phyloP scores from a whole-genome alignment of 352 stramenopile genomes.

The Globisporangium rhizosaccharum region DNA sequence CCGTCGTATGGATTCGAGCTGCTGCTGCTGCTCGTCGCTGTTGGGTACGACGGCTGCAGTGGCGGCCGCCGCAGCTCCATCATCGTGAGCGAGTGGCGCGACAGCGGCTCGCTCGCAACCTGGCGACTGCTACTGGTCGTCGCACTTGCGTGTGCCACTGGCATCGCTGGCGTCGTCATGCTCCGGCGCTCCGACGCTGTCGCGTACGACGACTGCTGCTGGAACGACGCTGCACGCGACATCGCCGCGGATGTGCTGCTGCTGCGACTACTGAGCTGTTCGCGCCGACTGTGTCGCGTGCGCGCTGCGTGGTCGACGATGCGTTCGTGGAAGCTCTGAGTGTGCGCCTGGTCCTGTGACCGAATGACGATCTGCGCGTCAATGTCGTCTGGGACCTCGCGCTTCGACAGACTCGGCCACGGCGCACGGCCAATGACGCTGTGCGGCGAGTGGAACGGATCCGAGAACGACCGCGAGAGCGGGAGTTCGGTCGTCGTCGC shows the following conservation, averaged over 20 bases:
- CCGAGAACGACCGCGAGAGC: constrained; percentile 53
- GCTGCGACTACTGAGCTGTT: constrained; percentile 12
- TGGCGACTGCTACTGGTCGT: not conserved
- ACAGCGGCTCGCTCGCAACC: not conserved
- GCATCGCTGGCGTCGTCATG: not conserved
- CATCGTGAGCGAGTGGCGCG: too few relatives aligned
- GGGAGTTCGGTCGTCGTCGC: constrained; percentile 16
- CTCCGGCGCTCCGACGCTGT: not conserved
- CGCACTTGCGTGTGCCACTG: not conserved
- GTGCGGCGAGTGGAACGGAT: constrained; percentile 53
- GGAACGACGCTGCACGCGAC: constrained; percentile 2
- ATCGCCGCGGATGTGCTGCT: not conserved
- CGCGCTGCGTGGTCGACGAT: constrained; percentile 9
- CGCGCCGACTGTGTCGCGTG: constrained; percentile 16
- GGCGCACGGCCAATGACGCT: constrained; percentile 23
- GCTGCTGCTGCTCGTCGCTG: constrained; percentile 7
- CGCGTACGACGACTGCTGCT: not conserved
- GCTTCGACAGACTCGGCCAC: constrained; percentile 25
- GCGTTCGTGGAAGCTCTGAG: constrained; percentile 22
- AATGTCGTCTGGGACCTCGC: constrained; percentile 25
- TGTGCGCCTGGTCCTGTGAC: constrained; percentile 34
- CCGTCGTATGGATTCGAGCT: constrained; percentile 12
- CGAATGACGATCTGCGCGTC: constrained; percentile 40
- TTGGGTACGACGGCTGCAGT: not conserved
- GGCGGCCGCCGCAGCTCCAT: not conserved